phyloP scores from a whole-genome alignment of 371 early-diverging fungal genomes.

The Dentiscutata heterogama region DNA sequence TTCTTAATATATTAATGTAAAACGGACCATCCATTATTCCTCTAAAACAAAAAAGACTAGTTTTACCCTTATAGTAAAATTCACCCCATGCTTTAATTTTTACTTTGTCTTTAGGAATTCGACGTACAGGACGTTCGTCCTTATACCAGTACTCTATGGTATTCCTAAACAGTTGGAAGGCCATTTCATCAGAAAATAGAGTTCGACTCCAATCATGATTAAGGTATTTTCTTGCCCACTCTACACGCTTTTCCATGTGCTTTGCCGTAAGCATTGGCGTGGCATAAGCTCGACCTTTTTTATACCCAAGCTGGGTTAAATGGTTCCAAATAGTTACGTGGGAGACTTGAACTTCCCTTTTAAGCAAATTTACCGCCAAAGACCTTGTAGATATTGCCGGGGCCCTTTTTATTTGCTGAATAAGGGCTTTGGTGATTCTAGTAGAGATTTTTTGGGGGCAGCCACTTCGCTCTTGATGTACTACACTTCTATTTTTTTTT shows the following conservation, averaged over 20 bases:
- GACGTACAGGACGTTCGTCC: too few relatives aligned
- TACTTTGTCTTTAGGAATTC: background rate
- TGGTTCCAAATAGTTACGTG: too few relatives aligned
- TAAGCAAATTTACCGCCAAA: too few relatives aligned
- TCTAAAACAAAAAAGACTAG: slow-evolving; percentile 22
- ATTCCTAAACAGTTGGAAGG: slow-evolving; percentile 23
- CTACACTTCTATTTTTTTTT: background rate
- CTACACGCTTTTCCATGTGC: slow-evolving; percentile 10
- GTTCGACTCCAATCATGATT: too few relatives aligned
- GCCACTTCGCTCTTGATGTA: too few relatives aligned
- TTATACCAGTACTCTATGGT: slow-evolving; percentile 1
- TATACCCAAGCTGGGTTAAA: too few relatives aligned
- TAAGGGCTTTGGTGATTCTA: too few relatives aligned
- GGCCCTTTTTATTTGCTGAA: too few relatives aligned
- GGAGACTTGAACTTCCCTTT: too few relatives aligned
- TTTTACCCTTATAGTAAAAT: background rate
- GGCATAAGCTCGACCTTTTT: background rate
- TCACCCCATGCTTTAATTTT: slow-evolving; percentile 13
- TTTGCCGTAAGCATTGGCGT: slow-evolving; percentile 30
- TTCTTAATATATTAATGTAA: slow-evolving; percentile 23
- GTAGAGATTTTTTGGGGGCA: too few relatives aligned
- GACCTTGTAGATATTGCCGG: too few relatives aligned
- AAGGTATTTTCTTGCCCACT: slow-evolving; percentile 13
- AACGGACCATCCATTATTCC: background rate
- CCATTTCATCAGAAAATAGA: slow-evolving; percentile 5